Conservation (phyloP, 306 rosid species). For the Urtica urens region DNA sequence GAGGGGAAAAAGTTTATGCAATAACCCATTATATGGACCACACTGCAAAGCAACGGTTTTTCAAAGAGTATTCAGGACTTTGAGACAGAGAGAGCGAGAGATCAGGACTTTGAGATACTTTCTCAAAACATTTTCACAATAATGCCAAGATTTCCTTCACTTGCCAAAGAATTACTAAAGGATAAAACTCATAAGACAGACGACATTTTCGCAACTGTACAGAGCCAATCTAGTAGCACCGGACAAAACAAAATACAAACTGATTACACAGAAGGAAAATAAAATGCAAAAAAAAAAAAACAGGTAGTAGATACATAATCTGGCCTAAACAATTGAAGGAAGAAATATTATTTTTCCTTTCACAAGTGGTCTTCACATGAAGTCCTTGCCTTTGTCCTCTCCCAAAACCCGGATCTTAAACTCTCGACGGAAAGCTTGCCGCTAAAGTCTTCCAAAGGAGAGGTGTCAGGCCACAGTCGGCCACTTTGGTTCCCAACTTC, state of each 20-base stretch:
- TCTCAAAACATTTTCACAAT: not conserved
- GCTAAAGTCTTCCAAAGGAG: constrained; percentile 47
- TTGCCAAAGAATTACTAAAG: constrained; percentile 30
- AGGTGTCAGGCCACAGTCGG: constrained; percentile 61
- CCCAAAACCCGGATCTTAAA: constrained; percentile 50
- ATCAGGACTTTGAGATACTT: too few species aligned
- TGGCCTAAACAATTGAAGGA: constrained; percentile 9
- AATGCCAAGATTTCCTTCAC: constrained; percentile 33
- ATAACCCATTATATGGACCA: too few species aligned
- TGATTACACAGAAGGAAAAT: constrained; percentile 64
- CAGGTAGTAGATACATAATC: constrained; percentile 20
- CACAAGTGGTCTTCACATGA: constrained; percentile 42
- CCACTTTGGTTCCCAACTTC: constrained; percentile 75
- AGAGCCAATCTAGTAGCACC: too few species aligned
- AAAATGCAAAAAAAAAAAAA: constrained; percentile 20
- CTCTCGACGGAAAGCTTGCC: constrained; percentile 63
- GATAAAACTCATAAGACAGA: too few species aligned
- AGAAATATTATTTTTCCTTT: too few species aligned
- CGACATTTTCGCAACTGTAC: constrained; percentile 33
- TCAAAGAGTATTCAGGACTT: too few species aligned
- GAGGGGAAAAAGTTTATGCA: too few species aligned
- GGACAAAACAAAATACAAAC: too few species aligned
- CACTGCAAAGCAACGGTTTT: too few species aligned
- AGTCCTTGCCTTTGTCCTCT: constrained; percentile 44
- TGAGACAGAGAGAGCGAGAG: not conserved